phyloP scores from a whole-genome alignment of 1,284 basidiomycete species.

The Clitocybe nebularis region DNA sequence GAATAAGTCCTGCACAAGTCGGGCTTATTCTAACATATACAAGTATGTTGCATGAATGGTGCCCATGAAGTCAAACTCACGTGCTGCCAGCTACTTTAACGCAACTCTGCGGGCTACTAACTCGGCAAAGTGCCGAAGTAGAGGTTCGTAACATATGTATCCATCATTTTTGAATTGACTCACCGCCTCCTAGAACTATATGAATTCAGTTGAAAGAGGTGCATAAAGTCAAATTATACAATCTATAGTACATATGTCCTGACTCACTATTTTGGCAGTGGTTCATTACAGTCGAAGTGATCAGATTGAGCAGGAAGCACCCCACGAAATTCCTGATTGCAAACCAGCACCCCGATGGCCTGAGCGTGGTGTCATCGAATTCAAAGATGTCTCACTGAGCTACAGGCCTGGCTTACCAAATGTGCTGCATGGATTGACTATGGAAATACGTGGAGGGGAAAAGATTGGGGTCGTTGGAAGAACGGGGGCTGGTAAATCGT shows the following conservation, averaged over 20 bases:
- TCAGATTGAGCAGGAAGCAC: constrained; percentile 57
- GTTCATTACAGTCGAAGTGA: constrained; percentile 56
- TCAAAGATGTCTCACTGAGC: constrained; percentile 51
- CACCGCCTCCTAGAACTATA: constrained; percentile 47
- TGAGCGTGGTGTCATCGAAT: constrained; percentile 43
- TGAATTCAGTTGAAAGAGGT: constrained; percentile 74
- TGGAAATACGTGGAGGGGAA: constrained; percentile 63
- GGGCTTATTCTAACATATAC: constrained; percentile 73
- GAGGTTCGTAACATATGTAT: constrained; percentile 37
- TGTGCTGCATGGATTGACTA: constrained; percentile 53
- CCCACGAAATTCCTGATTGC: constrained; percentile 48
- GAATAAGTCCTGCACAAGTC: constrained; percentile 61
- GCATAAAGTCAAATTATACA: constrained; percentile 14
- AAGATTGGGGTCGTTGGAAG: constrained; percentile 76
- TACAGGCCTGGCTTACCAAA: constrained; percentile 55
- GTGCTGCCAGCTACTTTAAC: constrained; percentile 42
- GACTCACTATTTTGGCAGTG: constrained; percentile 30
- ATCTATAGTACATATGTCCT: neutral
- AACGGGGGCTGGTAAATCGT: constrained; percentile 56
- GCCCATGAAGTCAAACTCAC: constrained; percentile 1
- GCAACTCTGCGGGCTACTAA: constrained; percentile 55
- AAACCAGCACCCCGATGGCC: constrained; percentile 54
- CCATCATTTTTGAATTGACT: constrained; percentile 1
- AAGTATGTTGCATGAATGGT: constrained; percentile 29
- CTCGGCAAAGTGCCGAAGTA: constrained; percentile 60